Evolutionary conservation across 805 yeast genomes (phyloP), one percentile per base, ranked within the genome.

Genomic region (Metschnikowia shivogae): DNA sequence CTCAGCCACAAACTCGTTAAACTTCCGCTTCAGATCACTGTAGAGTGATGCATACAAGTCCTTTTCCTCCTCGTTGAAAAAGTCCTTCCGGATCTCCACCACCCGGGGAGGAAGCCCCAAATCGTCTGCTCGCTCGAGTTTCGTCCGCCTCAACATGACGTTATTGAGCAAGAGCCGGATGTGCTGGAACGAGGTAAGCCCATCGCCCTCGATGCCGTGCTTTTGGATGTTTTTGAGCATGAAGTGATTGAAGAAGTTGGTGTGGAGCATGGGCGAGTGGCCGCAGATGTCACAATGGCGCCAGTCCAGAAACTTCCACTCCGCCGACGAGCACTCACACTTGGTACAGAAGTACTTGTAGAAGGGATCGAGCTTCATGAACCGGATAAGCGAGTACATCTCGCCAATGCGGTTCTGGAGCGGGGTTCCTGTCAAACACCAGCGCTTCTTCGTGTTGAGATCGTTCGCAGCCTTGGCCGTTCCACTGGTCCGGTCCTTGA

Each of bases 351-450:
- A 92, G 65, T 93, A 93, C 45, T 81, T 76, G 52, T 92, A 84
- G 63, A 89, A 90, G 8, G 99, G 99, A 39, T 81, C 79, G 32
- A 92, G 73, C 53, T 84, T 80, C 67, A 93, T 65, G 59, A 89
- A 93, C 57, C 98, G 73, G 46, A 93, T 84, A 60, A 93, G 68
- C 1, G 98, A 90, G 64, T 93, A 93, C 73, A 93, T 77, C 68
- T 93, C 99, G 36, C 99, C 99, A 59, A 93, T 90, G 50, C 98
- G 74, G 62, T 93, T 93, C 59, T 93, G 99, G 51, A 93, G 70
- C 1, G 99, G 99, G 0, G 99, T 93, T 55, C 99, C 99, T 4
- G 96, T 80, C 27, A 93, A 64, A 65, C 99, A 93, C 86, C 96
- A 87, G 52, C 95, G 68, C 56, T 89, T 87, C 42, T 80, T 70